These are phyloP conservation scores for Dittrichia graveolens DNA, from an alignment of 129 eudicot species.

Conservation along the genomic window DNA sequence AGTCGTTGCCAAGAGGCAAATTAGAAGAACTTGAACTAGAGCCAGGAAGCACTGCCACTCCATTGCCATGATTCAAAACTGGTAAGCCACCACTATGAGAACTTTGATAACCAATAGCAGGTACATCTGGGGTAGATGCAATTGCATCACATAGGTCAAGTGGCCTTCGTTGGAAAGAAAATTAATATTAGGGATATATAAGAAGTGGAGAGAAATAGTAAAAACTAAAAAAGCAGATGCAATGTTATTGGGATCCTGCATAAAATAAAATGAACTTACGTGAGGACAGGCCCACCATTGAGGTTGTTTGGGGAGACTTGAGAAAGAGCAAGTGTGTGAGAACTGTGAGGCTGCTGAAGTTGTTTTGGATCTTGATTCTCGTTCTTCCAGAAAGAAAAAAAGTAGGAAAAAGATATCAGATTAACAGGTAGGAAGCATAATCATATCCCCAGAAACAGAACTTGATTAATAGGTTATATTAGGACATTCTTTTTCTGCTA, in stretches of 20 bases:
- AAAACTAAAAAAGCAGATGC: slow-evolving; percentile 6
- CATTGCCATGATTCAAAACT: slow-evolving; percentile 42
- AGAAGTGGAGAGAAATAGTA: background rate
- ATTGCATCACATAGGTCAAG: slow-evolving; percentile 64
- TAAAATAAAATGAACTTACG: slow-evolving; percentile 56
- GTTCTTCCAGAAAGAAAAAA: slow-evolving; percentile 31
- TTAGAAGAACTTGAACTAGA: slow-evolving; percentile 50
- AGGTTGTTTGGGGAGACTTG: slow-evolving; percentile 79
- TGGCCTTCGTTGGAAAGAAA: slow-evolving; percentile 47
- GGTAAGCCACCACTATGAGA: slow-evolving; percentile 54
- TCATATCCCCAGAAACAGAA: background rate
- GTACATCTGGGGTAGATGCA: slow-evolving; percentile 52
- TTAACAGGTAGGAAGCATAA: too few species aligned
- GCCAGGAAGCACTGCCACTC: slow-evolving; percentile 44
- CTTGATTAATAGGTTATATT: background rate
- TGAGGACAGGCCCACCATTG: slow-evolving; percentile 67
- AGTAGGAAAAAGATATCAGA: background rate
- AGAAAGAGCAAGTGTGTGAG: slow-evolving; percentile 72
- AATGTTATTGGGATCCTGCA: background rate
- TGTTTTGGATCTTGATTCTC: slow-evolving; percentile 65
- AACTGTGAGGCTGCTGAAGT: slow-evolving; percentile 64
- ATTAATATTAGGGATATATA: slow-evolving; percentile 6
- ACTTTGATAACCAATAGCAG: slow-evolving; percentile 57
- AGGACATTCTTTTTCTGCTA: too few species aligned
- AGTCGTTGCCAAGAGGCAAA: slow-evolving; percentile 44